Evolutionary conservation across 805 yeast genomes (phyloP), one percentile per base, ranked within the genome.

Genomic region (Starmerella davenportii): DNA sequence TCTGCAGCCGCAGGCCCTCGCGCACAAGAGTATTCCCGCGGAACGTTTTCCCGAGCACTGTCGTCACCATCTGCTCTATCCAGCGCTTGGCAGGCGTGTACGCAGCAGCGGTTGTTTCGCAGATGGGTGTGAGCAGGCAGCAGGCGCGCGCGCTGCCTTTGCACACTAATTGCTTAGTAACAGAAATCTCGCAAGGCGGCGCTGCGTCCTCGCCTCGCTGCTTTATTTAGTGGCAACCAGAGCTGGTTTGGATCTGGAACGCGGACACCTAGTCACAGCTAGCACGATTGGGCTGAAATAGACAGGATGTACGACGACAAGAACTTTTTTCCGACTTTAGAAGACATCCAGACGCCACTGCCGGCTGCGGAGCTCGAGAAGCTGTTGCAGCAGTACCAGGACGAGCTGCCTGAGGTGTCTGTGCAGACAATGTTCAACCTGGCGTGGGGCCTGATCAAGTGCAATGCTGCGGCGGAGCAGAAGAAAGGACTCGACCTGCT

Each of bases 381-480:
- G 1, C 67, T 90, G 23, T 75, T 72, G 45, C 69, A 74, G 48
- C 94, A 82, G 51, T 82, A 80, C 30, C 70, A 73, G 21, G 64
- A 76, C 1, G 96, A 90, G 55, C 75, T 79, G 24, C 93, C 90
- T 4, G 63, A 68, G 30, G 84, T 81, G 0, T 67, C 85, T 0
- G 68, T 79, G 0, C 95, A 84, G 56, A 76, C 95, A 2, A 70
- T 74, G 41, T 90, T 90, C 67, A 90, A 92, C 58, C 80, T 79
- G 51, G 93, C 95, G 0, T 90, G 99, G 98, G 98, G 92, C 3
- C 63, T 90, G 37, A 71, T 92, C 45, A 85, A 82, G 56, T 74
- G 93, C 2, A 54, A 58, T 37, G 64, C 66, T 36, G 63, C 65
- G 18, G 66, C 64, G 30, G 77, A 79, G 44, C 92, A 80, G 52